These are phyloP conservation scores for Tylopilus cervinicoccineus DNA, from an alignment of 768 basidiomycete species.

Conservation along the genomic window DNA sequence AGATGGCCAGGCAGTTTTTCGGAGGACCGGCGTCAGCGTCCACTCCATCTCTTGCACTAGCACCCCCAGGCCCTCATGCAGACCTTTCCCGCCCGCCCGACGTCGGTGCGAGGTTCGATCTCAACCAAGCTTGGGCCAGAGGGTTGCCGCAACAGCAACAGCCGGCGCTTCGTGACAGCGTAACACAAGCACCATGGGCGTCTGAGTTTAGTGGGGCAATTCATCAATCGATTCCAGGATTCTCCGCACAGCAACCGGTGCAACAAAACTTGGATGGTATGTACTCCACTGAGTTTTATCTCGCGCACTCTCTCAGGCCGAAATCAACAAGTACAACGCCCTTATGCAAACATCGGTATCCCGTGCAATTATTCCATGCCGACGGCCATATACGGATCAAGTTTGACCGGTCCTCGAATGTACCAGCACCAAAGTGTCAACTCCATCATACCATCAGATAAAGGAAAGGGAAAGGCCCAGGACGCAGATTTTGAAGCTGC, in stretches of 20 bases:
- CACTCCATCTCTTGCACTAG: conserved; percentile 34
- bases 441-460: conserved; percentile 28
- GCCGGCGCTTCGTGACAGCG: conserved; percentile 32
- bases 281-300: not conserved
- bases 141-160: conserved; percentile 45
- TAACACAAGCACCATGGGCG: conserved; percentile 45
- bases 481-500: conserved; percentile 85
- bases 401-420: conserved; percentile 34
- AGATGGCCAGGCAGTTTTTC: conserved; percentile 80
- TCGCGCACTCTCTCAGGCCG: conserved; percentile 3
- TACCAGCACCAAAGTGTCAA: conserved; percentile 35
- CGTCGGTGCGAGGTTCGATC: conserved; percentile 31
- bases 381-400: conserved; percentile 27
- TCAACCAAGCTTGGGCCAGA: conserved; percentile 51
- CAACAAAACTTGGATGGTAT: conserved; percentile 26
- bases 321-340: conserved; percentile 30
- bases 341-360: conserved; percentile 34
- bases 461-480: conserved; percentile 77
- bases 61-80: conserved; percentile 28
- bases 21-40: conserved; percentile 38
- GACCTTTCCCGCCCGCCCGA: conserved; percentile 28
- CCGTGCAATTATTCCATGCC: conserved; percentile 37
- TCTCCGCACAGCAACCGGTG: conserved; percentile 31
- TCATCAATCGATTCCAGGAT: conserved; percentile 17
- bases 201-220: conserved; percentile 47